Evolutionary conservation across 169 alveolate genomes (phyloP).

Genomic region (Cryptosporidium ryanae): DNA sequence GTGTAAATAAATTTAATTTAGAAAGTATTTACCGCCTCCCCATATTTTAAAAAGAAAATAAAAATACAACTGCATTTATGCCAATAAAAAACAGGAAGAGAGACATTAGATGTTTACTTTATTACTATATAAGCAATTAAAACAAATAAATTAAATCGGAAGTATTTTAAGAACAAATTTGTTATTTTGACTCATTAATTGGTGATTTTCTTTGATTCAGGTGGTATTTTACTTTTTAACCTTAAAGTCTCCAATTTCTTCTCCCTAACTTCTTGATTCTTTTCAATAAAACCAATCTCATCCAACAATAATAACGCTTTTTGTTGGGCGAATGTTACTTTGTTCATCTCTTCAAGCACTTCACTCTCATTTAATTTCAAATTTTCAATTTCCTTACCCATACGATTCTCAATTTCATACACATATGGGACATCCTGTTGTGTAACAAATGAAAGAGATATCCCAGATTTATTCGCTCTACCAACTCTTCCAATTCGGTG

Average conservation of each 20-base stretch:
- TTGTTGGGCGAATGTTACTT: conserved; percentile 91
- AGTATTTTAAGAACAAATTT: too few species aligned
- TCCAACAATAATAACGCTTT: conserved; percentile 76
- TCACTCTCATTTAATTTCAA: conserved; percentile 87
- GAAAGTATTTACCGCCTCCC: conserved; percentile 17
- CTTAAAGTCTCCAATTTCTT: conserved; percentile 36
- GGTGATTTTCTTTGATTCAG: background rate
- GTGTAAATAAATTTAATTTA: background rate
- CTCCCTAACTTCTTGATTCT: conserved; percentile 42
- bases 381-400: conserved; percentile 80
- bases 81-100: too few species aligned
- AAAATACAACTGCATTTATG: too few species aligned
- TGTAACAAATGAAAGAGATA: conserved; percentile 91
- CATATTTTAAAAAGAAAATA: background rate
- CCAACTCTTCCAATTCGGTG: conserved; percentile 99
- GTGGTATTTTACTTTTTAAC: background rate
- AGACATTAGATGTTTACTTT: too few species aligned
- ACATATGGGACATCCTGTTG: conserved; percentile 88
- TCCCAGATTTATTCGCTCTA: conserved; percentile 96
- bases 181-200: background rate
- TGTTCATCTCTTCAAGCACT: conserved; percentile 89
- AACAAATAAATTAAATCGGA: too few species aligned
- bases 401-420: conserved; percentile 82
- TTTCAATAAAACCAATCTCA: conserved; percentile 68
- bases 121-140: too few species aligned